These are phyloP conservation scores for Hericium erinaceus DNA, from an alignment of 768 basidiomycete species.

Conservation along the genomic window DNA sequence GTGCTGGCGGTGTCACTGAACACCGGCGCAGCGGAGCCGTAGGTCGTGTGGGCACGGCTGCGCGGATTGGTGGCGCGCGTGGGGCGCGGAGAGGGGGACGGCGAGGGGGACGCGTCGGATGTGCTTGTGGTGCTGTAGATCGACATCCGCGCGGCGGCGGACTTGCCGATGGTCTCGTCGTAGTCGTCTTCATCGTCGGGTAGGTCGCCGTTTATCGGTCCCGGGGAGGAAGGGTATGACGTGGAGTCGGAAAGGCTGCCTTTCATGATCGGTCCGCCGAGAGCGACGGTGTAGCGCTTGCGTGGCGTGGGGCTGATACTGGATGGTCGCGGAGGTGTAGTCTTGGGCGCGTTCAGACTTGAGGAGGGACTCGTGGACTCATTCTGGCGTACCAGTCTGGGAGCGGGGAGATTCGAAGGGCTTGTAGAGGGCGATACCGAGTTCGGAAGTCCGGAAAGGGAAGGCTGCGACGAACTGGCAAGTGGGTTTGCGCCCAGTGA, in stretches of 20 bases:
- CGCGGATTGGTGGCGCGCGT: slow-evolving; percentile 29
- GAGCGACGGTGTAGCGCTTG: slow-evolving; percentile 80
- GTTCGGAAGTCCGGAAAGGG: slow-evolving; percentile 17
- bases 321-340: slow-evolving; percentile 40
- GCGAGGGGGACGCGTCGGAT: slow-evolving; percentile 16
- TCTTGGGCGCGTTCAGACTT: slow-evolving; percentile 10
- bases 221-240: slow-evolving; percentile 14
- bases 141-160: slow-evolving; percentile 37
- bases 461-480: slow-evolving; percentile 6
- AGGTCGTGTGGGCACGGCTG: slow-evolving; percentile 3
- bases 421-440: slow-evolving; percentile 17
- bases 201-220: slow-evolving; percentile 11
- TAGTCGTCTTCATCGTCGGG: slow-evolving; percentile 27
- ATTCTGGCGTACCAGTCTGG: background rate
- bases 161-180: slow-evolving; percentile 42
- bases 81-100: slow-evolving; percentile 7
- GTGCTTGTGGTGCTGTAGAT: slow-evolving; percentile 24
- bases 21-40: background rate
- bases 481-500: slow-evolving; percentile 7
- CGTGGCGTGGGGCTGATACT: slow-evolving; percentile 60
- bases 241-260: slow-evolving; percentile 18
- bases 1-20: background rate
- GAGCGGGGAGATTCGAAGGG: slow-evolving; percentile 9
- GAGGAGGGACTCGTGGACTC: background rate
- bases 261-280: slow-evolving; percentile 59